Base-by-base conservation (phyloP, 257 asterid species). In the Capsicum rhomboideum region DNA sequence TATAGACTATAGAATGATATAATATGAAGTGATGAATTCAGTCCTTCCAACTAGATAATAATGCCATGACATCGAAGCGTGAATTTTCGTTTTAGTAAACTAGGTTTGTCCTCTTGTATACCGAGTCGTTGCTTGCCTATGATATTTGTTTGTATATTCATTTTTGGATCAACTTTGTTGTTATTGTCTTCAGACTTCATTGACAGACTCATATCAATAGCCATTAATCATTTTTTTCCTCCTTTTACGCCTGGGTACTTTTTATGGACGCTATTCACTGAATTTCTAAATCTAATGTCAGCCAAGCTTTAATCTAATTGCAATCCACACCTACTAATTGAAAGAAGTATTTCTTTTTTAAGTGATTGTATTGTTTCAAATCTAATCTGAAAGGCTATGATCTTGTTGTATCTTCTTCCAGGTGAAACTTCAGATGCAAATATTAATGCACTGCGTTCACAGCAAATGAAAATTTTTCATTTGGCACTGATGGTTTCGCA, bases 381-480 rank as follows among this genome's bases (percentile, higher is more conserved):
- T 75, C 23, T 42, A 46, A 3, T 75, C 61, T 8, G 5, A 75
- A 75, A 75, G 44, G 61, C 61, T 75, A 14, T 75, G 61, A 26
- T 75, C 61, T 49, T 75, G 42, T 75, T 75, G 61, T 75, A 49
- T 75, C 61, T 26, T 75, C 81, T 75, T 75, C 44, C 92, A 96
- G 99, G 99, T 82, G 97, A 94, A 92, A 96, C 98, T 79, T 80
- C 85, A 58, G 98, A 94, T 84, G 46, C 85, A 14, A 85, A 90
- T 83, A 85, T 94, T 53, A 89, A 85, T 72, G 93, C 91, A 29
- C 89, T 94, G 46, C 99, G 99, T 56, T 85, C 89, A 66, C 90
- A 94, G 85, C 99, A 96, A 91, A 93, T 94, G 97, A 96, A 96
- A 87, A 96, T 94, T 90, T 92, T 92, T 87, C 98, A 96, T 69